Evolutionary conservation across 495 filamentous ascomycete genomes (phyloP).

Genomic region (Filosporella fistucella): DNA sequence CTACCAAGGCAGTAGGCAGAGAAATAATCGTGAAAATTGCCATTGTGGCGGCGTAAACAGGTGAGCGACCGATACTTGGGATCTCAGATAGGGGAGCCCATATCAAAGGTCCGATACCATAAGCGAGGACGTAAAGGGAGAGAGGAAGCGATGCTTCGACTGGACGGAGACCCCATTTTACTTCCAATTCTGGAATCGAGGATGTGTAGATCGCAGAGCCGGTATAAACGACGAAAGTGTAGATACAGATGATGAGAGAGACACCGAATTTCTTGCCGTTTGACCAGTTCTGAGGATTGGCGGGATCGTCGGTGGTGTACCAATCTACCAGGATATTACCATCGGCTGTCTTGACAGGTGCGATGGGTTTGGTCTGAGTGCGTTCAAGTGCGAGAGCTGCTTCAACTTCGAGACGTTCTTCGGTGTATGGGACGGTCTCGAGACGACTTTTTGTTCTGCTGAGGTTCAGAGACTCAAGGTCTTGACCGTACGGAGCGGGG

Average conservation of each 20-base stretch:
- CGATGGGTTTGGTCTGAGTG: slow-evolving; percentile 42
- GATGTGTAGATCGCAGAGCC: slow-evolving; percentile 44
- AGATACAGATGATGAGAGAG: slow-evolving; percentile 45
- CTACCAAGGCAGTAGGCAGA: slow-evolving; percentile 68
- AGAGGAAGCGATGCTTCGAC: slow-evolving; percentile 49
- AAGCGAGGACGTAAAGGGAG: slow-evolving; percentile 57
- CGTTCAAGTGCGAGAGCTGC: slow-evolving; percentile 35
- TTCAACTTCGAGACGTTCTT: slow-evolving; percentile 37
- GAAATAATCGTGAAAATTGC: slow-evolving; percentile 67
- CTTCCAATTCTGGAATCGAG: slow-evolving; percentile 36
- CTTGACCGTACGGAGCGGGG: slow-evolving; percentile 49
- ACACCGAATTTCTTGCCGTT: slow-evolving; percentile 32
- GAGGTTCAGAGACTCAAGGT: slow-evolving; percentile 45
- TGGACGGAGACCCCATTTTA: slow-evolving; percentile 45
- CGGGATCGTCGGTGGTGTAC: slow-evolving; percentile 43
- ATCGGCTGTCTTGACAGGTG: slow-evolving; percentile 35
- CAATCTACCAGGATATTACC: slow-evolving; percentile 54
- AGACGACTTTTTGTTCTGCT: slow-evolving; percentile 27
- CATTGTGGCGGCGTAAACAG: slow-evolving; percentile 69
- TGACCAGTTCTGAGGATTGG: slow-evolving; percentile 54
- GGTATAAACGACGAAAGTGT: slow-evolving; percentile 47
- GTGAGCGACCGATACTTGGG: slow-evolving; percentile 57
- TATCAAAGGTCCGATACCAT: slow-evolving; percentile 46
- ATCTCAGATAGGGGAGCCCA: slow-evolving; percentile 49
- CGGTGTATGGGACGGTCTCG: slow-evolving; percentile 31